These are phyloP conservation scores for Echeveria elegans DNA, from an alignment of 164 flowering plant genomes.

Conservation along the genomic window DNA sequence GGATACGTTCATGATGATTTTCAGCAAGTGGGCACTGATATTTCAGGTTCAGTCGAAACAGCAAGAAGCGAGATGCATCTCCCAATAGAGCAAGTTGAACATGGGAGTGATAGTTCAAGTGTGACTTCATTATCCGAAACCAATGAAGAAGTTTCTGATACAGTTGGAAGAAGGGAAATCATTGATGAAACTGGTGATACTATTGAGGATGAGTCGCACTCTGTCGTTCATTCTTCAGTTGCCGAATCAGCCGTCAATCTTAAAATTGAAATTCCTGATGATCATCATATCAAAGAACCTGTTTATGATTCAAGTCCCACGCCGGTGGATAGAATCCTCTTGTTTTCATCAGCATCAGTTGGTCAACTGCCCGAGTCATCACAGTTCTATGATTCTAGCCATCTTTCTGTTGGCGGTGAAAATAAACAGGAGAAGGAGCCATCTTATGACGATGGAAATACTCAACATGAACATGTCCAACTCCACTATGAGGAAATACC, in stretches of 20 bases:
- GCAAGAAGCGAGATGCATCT: conserved; percentile 37
- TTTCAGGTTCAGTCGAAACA: conserved; percentile 26
- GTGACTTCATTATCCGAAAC: conserved; percentile 21
- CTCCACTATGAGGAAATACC: conserved; percentile 8
- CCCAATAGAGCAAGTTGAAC: conserved; percentile 26
- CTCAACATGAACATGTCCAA: conserved; percentile 13
- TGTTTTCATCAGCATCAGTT: background rate
- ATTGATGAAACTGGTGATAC: conserved; percentile 14
- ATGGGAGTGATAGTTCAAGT: background rate
- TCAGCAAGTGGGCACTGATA: background rate
- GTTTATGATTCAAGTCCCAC: background rate
- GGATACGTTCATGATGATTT: background rate
- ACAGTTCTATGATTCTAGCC: background rate
- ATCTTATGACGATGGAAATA: background rate
- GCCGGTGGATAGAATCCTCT: background rate
- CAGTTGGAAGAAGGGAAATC: conserved; percentile 11
- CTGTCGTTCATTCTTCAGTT: background rate
- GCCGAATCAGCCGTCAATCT: background rate
- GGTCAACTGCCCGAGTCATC: background rate
- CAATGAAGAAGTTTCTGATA: conserved; percentile 22
- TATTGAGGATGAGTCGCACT: conserved; percentile 9
- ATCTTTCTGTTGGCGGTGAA: background rate
- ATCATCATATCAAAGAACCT: conserved; percentile 3
- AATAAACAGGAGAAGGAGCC: background rate
- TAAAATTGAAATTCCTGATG: background rate